Conservation (phyloP, 257 asterid species). For the Echium plantagineum region DNA sequence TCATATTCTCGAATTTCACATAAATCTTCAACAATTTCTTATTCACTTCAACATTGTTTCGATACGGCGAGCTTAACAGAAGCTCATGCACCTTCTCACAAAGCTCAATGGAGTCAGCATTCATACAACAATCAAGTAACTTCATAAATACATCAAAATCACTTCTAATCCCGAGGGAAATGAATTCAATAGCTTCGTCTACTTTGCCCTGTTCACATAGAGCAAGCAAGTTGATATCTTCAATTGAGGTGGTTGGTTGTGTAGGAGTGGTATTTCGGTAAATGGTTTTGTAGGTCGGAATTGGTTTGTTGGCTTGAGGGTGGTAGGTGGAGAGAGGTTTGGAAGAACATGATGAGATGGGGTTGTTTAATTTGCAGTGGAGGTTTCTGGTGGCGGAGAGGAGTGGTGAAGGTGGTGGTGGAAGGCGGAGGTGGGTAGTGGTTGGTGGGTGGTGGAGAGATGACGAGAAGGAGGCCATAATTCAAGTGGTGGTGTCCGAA, state of each 20-base stretch:
- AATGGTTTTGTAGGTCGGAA: slow-evolving; percentile 5
- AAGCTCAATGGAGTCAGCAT: slow-evolving; percentile 18
- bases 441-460: not conserved
- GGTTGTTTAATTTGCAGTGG: not conserved
- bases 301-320: slow-evolving; percentile 10
- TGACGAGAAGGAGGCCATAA: not conserved
- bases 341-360: not conserved
- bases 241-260: slow-evolving; percentile 1
- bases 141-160: slow-evolving; percentile 12
- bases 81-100: slow-evolving; percentile 25
- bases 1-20: slow-evolving; percentile 20
- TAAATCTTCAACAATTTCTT: slow-evolving; percentile 19
- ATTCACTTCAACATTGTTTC: slow-evolving; percentile 27
- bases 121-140: slow-evolving; percentile 14
- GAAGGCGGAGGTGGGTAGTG: not conserved
- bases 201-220: slow-evolving; percentile 25
- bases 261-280: slow-evolving; percentile 7
- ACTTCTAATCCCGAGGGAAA: slow-evolving; percentile 18
- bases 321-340: not conserved
- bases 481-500: too few relatives aligned
- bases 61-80: slow-evolving; percentile 15
- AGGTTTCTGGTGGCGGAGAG: not conserved
- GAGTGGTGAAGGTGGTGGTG: not conserved
- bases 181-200: slow-evolving; percentile 21
- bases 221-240: slow-evolving; percentile 13